Percentiles rank a stretch among this genome's conserved stretches.
phyloP scores from a whole-genome alignment of 352 stramenopile genomes.

The Pythium periplocum region DNA sequence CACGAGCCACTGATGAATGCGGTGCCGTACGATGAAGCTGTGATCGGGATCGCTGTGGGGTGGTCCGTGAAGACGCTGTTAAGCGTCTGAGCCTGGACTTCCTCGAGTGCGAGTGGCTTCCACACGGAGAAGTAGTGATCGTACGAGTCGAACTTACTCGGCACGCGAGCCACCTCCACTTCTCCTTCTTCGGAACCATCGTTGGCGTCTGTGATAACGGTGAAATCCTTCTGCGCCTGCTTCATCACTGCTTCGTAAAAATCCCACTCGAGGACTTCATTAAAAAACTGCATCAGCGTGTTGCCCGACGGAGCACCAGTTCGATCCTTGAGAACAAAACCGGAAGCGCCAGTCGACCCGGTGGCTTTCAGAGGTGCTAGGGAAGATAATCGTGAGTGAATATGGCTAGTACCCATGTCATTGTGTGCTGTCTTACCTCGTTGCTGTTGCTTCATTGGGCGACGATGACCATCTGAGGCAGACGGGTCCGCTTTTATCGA shows the following conservation, averaged over 20 bases:
- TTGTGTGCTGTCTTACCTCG: constrained; percentile 8
- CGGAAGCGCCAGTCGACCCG: no score
- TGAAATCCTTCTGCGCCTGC: constrained; percentile 48
- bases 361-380: no score
- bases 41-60: constrained; percentile 41
- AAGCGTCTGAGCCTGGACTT: constrained; percentile 86
- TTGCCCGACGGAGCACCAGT: constrained; percentile 24
- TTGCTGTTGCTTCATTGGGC: constrained; percentile 50
- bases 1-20: constrained; percentile 60
- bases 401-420: neutral
- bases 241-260: constrained; percentile 56
- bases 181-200: constrained; percentile 74
- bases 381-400: no score
- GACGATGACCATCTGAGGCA: constrained; percentile 43
- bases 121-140: constrained; percentile 88
- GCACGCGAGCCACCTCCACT: constrained; percentile 60
- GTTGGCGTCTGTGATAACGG: constrained; percentile 42
- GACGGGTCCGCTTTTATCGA: neutral
- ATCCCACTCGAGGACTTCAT: constrained; percentile 80
- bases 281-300: constrained; percentile 78
- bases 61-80: constrained; percentile 72
- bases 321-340: no score
- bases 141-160: constrained; percentile 82
- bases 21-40: constrained; percentile 33
- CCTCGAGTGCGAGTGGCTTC: constrained; percentile 78